Conservation (phyloP, 2,329 filamentous ascomycete species). For the Alternaria triticina region DNA sequence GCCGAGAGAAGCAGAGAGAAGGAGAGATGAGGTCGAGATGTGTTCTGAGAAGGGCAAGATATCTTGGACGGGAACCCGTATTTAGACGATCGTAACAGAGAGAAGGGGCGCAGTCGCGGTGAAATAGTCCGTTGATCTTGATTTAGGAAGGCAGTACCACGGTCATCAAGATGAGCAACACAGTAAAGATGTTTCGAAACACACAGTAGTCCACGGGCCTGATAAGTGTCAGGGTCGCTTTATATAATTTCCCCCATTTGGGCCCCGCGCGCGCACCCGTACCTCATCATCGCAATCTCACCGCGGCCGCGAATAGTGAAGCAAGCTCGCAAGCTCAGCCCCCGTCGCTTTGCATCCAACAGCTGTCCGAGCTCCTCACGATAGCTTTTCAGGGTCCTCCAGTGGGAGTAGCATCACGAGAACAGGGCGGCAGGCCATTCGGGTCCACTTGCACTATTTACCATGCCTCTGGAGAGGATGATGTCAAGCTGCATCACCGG, state of each 20-base stretch:
- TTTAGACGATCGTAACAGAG: background rate
- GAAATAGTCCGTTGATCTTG: background rate
- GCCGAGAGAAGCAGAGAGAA: background rate
- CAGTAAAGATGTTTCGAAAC: constrained; percentile 5
- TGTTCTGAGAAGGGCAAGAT: background rate
- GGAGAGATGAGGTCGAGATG: background rate
- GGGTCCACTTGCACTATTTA: background rate
- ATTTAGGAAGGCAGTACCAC: background rate
- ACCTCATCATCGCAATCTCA: constrained; percentile 8
- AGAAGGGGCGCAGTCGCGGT: constrained; percentile 9
- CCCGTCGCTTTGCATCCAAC: constrained; percentile 1
- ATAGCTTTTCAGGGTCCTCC: background rate
- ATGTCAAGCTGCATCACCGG: constrained; percentile 2
- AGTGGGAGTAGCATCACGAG: constrained; percentile 3
- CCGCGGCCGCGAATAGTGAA: constrained; percentile 17
- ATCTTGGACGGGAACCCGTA: background rate
- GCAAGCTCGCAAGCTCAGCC: constrained; percentile 17
- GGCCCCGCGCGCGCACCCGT: constrained; percentile 15
- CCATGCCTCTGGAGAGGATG: background rate
- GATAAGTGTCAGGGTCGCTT: constrained; percentile 8
- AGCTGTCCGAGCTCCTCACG: constrained; percentile 7
- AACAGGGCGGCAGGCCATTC: background rate
- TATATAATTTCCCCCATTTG: constrained; percentile 15
- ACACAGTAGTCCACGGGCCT: constrained; percentile 1
- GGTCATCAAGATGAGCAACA: constrained; percentile 6